These are phyloP conservation scores for Nicotiana attenuata DNA, from an alignment of 257 asterid genomes.

Conservation along the genomic window DNA sequence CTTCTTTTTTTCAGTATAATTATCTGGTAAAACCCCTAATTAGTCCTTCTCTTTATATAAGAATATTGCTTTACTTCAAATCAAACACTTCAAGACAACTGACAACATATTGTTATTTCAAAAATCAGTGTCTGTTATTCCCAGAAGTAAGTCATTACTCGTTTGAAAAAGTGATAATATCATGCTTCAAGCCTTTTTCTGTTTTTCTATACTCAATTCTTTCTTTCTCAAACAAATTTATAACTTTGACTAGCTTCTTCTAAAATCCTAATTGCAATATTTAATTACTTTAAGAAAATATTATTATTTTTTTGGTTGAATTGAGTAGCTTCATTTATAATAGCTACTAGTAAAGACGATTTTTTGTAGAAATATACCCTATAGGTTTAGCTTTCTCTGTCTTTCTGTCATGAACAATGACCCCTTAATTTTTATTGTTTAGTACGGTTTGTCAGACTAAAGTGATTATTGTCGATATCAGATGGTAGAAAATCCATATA, in stretches of 20 bases:
- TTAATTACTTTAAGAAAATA: not conserved
- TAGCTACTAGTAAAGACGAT: not conserved
- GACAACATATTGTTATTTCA: too few relatives aligned
- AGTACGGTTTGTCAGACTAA: not conserved
- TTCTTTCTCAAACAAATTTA: not conserved
- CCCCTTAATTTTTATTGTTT: not conserved
- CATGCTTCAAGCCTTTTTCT: not conserved
- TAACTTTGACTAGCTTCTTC: not conserved
- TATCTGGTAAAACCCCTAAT: too few relatives aligned
- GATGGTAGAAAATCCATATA: not conserved
- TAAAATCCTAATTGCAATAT: not conserved
- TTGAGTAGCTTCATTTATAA: not conserved
- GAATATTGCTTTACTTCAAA: too few relatives aligned
- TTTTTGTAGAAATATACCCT: not conserved
- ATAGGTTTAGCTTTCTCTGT: not conserved
- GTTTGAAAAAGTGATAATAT: not conserved
- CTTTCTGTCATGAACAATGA: not conserved
- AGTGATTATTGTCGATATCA: conserved; percentile 5
- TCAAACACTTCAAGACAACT: too few relatives aligned
- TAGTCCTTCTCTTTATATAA: too few relatives aligned
- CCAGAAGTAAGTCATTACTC: not conserved
- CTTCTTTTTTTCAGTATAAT: too few relatives aligned
- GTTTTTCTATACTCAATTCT: not conserved
- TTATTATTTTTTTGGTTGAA: not conserved
- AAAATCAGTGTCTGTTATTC: too few relatives aligned